phyloP scores from a whole-genome alignment of 1,284 basidiomycete species.

The Trametes sp. region DNA sequence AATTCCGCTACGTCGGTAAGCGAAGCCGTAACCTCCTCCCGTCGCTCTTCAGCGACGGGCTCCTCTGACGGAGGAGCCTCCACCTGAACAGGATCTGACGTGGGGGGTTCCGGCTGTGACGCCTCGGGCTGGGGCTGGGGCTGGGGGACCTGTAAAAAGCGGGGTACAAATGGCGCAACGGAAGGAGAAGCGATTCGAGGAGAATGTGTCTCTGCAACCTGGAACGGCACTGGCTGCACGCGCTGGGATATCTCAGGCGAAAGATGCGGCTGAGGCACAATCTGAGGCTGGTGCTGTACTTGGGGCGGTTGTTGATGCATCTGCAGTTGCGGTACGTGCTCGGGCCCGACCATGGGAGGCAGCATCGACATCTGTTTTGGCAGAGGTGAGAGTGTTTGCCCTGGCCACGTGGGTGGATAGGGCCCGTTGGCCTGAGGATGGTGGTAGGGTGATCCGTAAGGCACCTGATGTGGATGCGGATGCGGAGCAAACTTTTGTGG shows the following conservation, averaged over 20 bases:
- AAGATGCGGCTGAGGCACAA: constrained; percentile 13
- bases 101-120: not conserved
- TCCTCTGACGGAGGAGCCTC: not conserved
- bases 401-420: constrained; percentile 39
- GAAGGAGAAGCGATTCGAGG: constrained; percentile 14
- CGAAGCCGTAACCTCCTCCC: not conserved
- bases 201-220: not conserved
- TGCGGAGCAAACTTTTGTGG: constrained; percentile 42
- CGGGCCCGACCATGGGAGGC: constrained; percentile 33
- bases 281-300: constrained; percentile 16
- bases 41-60: not conserved
- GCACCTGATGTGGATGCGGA: constrained; percentile 37
- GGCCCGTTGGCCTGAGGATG: constrained; percentile 39
- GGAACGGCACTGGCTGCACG: not conserved
- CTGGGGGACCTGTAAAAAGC: not conserved
- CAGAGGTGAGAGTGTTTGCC: constrained; percentile 44
- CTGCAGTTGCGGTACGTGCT: constrained; percentile 28
- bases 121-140: not conserved
- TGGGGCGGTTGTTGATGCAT: constrained; percentile 17
- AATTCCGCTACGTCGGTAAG: not conserved
- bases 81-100: constrained; percentile 2
- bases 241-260: constrained; percentile 15
- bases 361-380: constrained; percentile 50
- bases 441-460: constrained; percentile 41
- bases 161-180: constrained; percentile 10